A percentile compares a stretch with the other conserved stretches of the same genome.
phyloP scores from a whole-genome alignment of 2,329 filamentous ascomycete species.

The Calonectria multiphialidica region DNA sequence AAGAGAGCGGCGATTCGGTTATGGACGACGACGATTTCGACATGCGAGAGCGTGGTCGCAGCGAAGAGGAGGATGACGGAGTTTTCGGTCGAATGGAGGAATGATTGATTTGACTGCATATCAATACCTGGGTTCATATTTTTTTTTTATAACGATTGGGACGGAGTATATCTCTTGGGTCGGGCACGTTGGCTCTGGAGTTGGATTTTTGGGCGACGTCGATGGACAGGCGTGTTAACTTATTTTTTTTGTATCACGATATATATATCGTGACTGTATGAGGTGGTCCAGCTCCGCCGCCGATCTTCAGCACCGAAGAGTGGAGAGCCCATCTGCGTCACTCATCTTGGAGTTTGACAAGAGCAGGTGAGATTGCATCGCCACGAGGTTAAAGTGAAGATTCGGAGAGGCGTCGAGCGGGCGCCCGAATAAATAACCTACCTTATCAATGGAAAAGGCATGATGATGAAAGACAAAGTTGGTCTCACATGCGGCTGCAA shows the following conservation, averaged over 20 bases:
- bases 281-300: constrained; percentile 73
- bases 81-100: constrained; percentile 98
- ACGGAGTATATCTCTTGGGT: constrained; percentile 41
- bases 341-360: constrained; percentile 34
- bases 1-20: constrained; percentile 73
- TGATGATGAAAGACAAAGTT: constrained; percentile 28
- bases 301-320: constrained; percentile 77
- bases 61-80: constrained; percentile 93
- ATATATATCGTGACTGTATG: constrained; percentile 57
- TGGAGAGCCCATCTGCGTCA: constrained; percentile 60
- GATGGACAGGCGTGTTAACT: constrained; percentile 54
- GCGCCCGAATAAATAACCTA: constrained; percentile 57
- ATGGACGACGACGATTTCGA: constrained; percentile 77
- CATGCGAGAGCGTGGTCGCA: constrained; percentile 70
- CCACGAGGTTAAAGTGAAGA: constrained; percentile 81
- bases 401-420: constrained; percentile 73
- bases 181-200: constrained; percentile 47
- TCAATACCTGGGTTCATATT: constrained; percentile 38
- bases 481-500: constrained; percentile 8
- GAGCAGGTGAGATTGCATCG: constrained; percentile 56
- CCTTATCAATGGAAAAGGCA: constrained; percentile 45
- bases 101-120: constrained; percentile 56
- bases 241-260: constrained; percentile 63
- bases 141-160: constrained; percentile 27
- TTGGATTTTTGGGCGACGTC: constrained; percentile 50